A percentile compares a stretch with the other conserved stretches of the same genome.
Evolutionary conservation across 805 yeast genomes (phyloP).

Genomic region (Teunomyces kruisii): DNA sequence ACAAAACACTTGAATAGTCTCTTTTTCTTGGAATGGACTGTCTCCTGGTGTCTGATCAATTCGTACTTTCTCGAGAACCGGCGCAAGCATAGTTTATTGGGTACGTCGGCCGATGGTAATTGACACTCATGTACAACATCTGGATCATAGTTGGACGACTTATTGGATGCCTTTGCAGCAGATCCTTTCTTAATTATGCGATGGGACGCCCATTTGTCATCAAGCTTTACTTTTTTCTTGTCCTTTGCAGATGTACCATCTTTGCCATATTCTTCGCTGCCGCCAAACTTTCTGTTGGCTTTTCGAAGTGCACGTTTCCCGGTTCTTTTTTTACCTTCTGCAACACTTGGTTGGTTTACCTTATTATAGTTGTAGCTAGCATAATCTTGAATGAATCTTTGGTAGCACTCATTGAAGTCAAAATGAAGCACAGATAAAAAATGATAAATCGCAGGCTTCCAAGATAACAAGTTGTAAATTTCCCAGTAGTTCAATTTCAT

Average conservation of each 20-base stretch:
- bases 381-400: conserved; percentile 34
- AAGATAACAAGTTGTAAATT: conserved; percentile 37
- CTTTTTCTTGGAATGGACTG: conserved; percentile 88
- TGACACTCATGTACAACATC: conserved; percentile 49
- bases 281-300: background rate
- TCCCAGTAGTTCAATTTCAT: conserved; percentile 47
- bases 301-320: conserved; percentile 1
- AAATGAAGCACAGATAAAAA: conserved; percentile 38
- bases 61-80: conserved; percentile 72
- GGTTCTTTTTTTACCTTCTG: background rate
- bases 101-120: conserved; percentile 44
- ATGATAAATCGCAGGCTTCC: conserved; percentile 44
- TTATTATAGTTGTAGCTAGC: conserved; percentile 24
- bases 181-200: conserved; percentile 25
- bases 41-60: conserved; percentile 91
- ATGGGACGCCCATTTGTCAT: conserved; percentile 28
- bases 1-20: conserved; percentile 82
- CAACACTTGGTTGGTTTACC: conserved; percentile 14
- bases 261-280: background rate
- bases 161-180: conserved; percentile 20
- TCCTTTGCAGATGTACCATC: conserved; percentile 9
- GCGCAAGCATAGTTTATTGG: conserved; percentile 39
- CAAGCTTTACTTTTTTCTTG: conserved; percentile 18
- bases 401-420: conserved; percentile 41
- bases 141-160: conserved; percentile 46